Conservation (phyloP, 2,329 filamentous ascomycete genomes). For the Aspergillus sp. region DNA sequence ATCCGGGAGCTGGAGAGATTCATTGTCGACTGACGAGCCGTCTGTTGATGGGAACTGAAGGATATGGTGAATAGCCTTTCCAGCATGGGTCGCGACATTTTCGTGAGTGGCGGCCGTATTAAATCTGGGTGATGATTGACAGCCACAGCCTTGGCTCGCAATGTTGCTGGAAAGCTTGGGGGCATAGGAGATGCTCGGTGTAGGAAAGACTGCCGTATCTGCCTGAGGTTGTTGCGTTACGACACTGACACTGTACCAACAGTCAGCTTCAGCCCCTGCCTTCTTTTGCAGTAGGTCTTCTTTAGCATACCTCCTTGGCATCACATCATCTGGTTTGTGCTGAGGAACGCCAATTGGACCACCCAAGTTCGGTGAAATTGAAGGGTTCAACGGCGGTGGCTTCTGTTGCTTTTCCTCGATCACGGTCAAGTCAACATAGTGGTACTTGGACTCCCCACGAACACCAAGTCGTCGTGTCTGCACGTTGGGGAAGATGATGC, state of each 20-base stretch:
- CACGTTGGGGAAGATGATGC: constrained; percentile 91
- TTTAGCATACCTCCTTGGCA: constrained; percentile 25
- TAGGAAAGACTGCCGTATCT: constrained; percentile 37
- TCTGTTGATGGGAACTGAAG: constrained; percentile 33
- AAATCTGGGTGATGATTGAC: constrained; percentile 20
- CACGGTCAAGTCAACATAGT: constrained; percentile 61
- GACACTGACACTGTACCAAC: constrained; percentile 13
- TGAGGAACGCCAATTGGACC: constrained; percentile 15
- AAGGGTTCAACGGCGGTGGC: constrained; percentile 19
- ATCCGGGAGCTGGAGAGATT: constrained; percentile 73
- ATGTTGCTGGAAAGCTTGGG: constrained; percentile 23
- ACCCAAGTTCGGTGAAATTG: constrained; percentile 17
- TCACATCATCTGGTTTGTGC: constrained; percentile 18
- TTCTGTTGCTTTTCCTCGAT: constrained; percentile 40
- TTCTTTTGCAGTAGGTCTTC: background rate
- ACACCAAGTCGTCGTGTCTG: constrained; percentile 90
- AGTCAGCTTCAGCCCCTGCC: constrained; percentile 8
- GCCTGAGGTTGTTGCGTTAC: constrained; percentile 25
- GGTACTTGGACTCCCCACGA: constrained; percentile 95
- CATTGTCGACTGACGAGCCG: constrained; percentile 52
- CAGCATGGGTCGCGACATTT: constrained; percentile 33
- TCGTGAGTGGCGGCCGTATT: constrained; percentile 31
- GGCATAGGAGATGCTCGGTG: constrained; percentile 33
- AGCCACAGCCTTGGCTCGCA: constrained; percentile 20
- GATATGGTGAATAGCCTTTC: constrained; percentile 36